Conservation (phyloP, 2,329 filamentous ascomycete species). For the Fusarium pininemorale region DNA sequence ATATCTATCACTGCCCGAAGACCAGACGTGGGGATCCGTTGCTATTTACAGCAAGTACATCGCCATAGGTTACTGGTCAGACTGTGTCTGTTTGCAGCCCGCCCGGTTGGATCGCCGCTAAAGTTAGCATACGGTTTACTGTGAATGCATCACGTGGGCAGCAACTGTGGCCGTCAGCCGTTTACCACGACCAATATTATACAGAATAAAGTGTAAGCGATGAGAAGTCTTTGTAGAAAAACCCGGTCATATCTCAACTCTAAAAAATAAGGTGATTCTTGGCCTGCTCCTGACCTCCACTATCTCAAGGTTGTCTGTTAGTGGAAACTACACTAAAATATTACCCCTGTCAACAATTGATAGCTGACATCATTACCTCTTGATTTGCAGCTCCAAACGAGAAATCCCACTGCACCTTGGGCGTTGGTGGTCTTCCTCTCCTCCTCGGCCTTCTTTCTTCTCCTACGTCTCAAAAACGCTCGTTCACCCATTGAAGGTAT, state of each 20-base stretch:
- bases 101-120: neutral
- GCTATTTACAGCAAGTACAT: neutral
- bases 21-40: neutral
- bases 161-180: neutral
- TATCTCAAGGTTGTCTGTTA: neutral
- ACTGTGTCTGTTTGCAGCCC: neutral
- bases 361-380: slow-evolving; percentile 44
- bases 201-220: neutral
- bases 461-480: neutral
- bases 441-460: neutral
- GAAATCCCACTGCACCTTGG: slow-evolving; percentile 5
- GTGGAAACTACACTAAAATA: slow-evolving; percentile 14
- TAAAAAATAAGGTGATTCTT: neutral
- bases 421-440: slow-evolving; percentile 5
- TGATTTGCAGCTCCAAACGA: slow-evolving; percentile 17
- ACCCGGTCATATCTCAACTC: neutral
- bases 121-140: neutral
- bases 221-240: neutral
- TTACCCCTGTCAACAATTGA: slow-evolving; percentile 1
- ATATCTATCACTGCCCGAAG: neutral
- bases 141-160: slow-evolving; percentile 13
- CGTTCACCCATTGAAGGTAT: neutral
- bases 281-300: neutral
- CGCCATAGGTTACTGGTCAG: neutral
- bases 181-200: neutral